These are phyloP conservation scores for Peronospora farinosa DNA, from an alignment of 352 stramenopile species.

Conservation along the genomic window DNA sequence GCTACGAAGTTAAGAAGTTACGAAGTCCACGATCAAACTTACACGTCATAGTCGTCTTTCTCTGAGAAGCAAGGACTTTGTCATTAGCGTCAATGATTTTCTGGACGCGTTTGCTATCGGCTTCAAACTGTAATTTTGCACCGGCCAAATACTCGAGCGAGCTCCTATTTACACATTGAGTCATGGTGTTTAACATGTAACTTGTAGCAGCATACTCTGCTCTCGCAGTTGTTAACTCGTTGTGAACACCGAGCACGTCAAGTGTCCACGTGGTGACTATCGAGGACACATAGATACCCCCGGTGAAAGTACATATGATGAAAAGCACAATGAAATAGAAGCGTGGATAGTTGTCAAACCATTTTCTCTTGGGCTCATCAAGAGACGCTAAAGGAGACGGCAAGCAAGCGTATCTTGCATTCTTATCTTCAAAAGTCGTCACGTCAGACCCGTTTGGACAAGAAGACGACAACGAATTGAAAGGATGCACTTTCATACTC, in stretches of 20 bases:
- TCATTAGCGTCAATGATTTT: conserved; percentile 29
- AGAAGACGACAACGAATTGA: conserved; percentile 3
- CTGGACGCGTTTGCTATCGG: conserved; percentile 22
- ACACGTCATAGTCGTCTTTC: conserved; percentile 25
- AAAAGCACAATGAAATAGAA: conserved; percentile 52
- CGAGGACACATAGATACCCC: conserved; percentile 40
- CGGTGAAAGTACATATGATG: conserved; percentile 32
- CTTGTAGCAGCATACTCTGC: conserved; percentile 31
- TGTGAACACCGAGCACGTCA: conserved; percentile 19
- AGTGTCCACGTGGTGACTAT: conserved; percentile 33
- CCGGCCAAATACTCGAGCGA: conserved; percentile 24
- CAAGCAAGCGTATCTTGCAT: conserved; percentile 9
- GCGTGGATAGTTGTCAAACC: conserved; percentile 41
- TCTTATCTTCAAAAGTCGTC: conserved; percentile 9
- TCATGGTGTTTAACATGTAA: conserved; percentile 24
- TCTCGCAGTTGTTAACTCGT: conserved; percentile 26
- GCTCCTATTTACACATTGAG: conserved; percentile 31
- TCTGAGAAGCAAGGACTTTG: conserved; percentile 8
- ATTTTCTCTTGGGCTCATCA: conserved; percentile 5
- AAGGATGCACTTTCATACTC: conserved; percentile 22
- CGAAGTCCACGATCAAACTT: conserved; percentile 3
- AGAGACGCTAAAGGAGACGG: conserved; percentile 16
- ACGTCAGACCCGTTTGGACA: background rate
- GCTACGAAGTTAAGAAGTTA: background rate
- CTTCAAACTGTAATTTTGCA: conserved; percentile 27